Conservation (phyloP, 306 rosid species). For the Clitoria ternatea region DNA sequence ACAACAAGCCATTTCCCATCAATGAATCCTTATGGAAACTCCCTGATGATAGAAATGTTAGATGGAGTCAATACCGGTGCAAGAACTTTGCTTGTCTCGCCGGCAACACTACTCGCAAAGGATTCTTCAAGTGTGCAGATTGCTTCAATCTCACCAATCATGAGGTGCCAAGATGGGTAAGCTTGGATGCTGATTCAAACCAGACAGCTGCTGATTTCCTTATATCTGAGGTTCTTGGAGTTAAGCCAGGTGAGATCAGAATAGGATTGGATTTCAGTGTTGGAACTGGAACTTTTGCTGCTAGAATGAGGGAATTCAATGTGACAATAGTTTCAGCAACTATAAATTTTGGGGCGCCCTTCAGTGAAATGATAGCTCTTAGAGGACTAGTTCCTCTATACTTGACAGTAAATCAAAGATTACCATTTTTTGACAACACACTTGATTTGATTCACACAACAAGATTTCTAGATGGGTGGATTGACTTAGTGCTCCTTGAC, state of each 20-base stretch:
- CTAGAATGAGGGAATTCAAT: constrained; percentile 65
- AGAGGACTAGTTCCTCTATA: constrained; percentile 72
- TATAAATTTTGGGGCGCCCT: constrained; percentile 72
- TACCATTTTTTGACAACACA: constrained; percentile 70
- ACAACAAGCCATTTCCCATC: constrained; percentile 45
- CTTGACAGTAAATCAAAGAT: constrained; percentile 62
- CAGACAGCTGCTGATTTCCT: constrained; percentile 46
- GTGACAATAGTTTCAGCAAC: constrained; percentile 65
- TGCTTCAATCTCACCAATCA: constrained; percentile 68
- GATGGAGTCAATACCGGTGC: constrained; percentile 73
- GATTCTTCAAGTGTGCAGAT: constrained; percentile 71
- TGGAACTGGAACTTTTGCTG: constrained; percentile 81
- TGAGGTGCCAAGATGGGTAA: constrained; percentile 67
- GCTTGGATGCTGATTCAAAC: constrained; percentile 18
- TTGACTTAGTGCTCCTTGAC: constrained; percentile 64
- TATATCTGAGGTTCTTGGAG: constrained; percentile 46
- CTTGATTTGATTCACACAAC: constrained; percentile 78
- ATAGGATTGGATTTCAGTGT: constrained; percentile 72
- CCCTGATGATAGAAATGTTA: constrained; percentile 64
- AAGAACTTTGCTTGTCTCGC: constrained; percentile 69
- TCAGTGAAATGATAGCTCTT: constrained; percentile 72
- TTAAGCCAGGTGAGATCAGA: constrained; percentile 60
- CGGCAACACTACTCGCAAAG: constrained; percentile 32
- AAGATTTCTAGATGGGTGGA: constrained; percentile 80
- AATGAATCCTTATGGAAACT: constrained; percentile 59